Percentiles rank a stretch among this genome's conserved stretches.
These are phyloP conservation scores for Globisporangium spiculum DNA, from an alignment of 352 stramenopile genomes.

Conservation along the genomic window DNA sequence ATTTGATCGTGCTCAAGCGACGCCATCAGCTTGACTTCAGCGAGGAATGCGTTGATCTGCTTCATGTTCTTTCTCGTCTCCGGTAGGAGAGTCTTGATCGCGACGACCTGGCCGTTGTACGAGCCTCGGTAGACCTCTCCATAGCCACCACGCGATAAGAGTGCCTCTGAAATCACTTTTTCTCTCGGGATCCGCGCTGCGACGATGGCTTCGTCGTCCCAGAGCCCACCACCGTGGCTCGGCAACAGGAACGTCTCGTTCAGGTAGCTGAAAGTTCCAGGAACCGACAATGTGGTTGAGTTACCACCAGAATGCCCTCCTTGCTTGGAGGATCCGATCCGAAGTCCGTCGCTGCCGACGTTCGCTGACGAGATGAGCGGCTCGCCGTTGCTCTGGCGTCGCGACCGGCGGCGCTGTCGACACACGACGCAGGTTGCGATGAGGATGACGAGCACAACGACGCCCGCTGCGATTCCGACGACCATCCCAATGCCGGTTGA, in stretches of 20 bases:
- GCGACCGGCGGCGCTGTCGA: neutral
- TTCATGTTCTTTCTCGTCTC: constrained; percentile 25
- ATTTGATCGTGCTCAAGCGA: constrained; percentile 35
- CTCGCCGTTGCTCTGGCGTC: neutral
- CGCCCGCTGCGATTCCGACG: neutral
- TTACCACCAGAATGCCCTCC: neutral
- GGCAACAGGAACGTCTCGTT: neutral
- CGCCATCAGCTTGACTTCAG: constrained; percentile 43
- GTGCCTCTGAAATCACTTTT: constrained; percentile 18
- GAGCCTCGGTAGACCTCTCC: constrained; percentile 38
- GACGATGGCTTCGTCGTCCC: constrained; percentile 36
- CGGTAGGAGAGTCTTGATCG: constrained; percentile 40
- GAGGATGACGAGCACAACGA: neutral
- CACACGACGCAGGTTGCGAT: neutral
- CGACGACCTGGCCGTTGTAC: constrained; percentile 35
- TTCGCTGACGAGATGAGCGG: neutral
- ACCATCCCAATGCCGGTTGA: neutral
- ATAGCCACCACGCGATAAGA: constrained; percentile 37
- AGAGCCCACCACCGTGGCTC: constrained; percentile 14
- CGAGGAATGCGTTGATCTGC: constrained; percentile 39
- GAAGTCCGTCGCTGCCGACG: neutral
- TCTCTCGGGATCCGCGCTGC: constrained; percentile 30
- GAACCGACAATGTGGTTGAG: neutral
- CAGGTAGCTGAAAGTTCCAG: neutral
- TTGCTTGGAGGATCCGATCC: neutral